A percentile compares a stretch with the other conserved stretches of the same genome.
Conservation (phyloP, 148 eudicot species). For the Cornus suecica region DNA sequence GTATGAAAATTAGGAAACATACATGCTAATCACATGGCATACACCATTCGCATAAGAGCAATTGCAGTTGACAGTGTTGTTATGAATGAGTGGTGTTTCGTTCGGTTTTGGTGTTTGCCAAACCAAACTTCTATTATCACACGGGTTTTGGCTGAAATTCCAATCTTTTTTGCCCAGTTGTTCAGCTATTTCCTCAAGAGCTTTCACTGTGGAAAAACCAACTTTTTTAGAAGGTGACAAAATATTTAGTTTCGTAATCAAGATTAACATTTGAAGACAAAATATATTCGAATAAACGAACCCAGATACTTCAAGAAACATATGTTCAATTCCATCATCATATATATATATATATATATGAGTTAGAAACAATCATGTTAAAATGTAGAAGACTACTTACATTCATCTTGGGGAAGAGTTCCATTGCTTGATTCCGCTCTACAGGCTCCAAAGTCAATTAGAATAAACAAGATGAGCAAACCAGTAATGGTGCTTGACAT, state of each 20-base stretch:
- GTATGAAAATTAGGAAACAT: neutral
- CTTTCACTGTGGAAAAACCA: neutral
- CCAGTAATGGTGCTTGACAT: too few relatives aligned
- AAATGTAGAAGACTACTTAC: neutral
- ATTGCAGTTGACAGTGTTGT: neutral
- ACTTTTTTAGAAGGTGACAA: neutral
- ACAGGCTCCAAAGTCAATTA: neutral
- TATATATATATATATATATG: too few relatives aligned
- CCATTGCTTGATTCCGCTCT: neutral
- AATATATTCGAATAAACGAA: too few relatives aligned
- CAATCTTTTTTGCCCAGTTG: neutral
- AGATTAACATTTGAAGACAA: too few relatives aligned
- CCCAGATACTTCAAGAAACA: neutral
- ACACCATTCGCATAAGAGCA: neutral
- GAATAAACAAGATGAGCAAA: neutral
- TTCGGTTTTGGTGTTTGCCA: neutral
- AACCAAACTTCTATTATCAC: neutral
- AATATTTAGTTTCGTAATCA: too few relatives aligned
- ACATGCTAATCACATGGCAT: neutral
- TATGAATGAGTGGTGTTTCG: neutral
- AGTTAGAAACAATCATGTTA: neutral
- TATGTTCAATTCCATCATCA: neutral
- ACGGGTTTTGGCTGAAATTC: neutral
- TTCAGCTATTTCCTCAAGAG: neutral
- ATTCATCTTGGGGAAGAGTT: neutral